phyloP scores from a whole-genome alignment of 2,329 filamentous ascomycete genomes.

The Monilinia polystroma region DNA sequence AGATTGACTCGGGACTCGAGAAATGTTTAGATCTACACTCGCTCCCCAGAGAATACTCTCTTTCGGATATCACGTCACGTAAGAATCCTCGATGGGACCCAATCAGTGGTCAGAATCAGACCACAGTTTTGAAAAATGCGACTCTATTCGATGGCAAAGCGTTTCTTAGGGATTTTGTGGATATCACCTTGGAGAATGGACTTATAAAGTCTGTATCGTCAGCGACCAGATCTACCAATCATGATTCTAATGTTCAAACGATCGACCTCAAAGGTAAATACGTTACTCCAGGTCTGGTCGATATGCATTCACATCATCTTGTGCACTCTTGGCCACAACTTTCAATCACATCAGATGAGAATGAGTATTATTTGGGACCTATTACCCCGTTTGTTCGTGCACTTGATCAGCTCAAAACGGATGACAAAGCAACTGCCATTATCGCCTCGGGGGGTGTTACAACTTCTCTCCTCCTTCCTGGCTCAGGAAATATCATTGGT shows the following conservation, averaged over 20 bases:
- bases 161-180: constrained; percentile 40
- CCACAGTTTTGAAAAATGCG: constrained; percentile 44
- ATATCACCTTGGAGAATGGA: constrained; percentile 44
- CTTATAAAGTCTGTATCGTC: constrained; percentile 40
- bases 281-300: constrained; percentile 48
- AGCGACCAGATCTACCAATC: constrained; percentile 25
- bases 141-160: constrained; percentile 47
- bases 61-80: constrained; percentile 30
- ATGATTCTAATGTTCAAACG: constrained; percentile 31
- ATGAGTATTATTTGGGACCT: constrained; percentile 43
- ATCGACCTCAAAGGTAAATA: constrained; percentile 42
- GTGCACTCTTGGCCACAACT: constrained; percentile 41
- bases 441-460: constrained; percentile 49
- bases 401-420: constrained; percentile 45
- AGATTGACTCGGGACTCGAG: constrained; percentile 31
- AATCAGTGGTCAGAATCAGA: constrained; percentile 42
- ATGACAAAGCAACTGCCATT: constrained; percentile 43
- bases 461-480: constrained; percentile 48
- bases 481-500: constrained; percentile 48
- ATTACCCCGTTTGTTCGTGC: constrained; percentile 44
- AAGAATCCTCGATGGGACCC: constrained; percentile 46
- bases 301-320: constrained; percentile 49
- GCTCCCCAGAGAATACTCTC: constrained; percentile 25
- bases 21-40: constrained; percentile 36
- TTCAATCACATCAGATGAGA: constrained; percentile 41